Evolutionary conservation across 768 basidiomycete genomes (phyloP), one percentile per base, ranked within the genome.

Genomic region (Russula sp.): DNA sequence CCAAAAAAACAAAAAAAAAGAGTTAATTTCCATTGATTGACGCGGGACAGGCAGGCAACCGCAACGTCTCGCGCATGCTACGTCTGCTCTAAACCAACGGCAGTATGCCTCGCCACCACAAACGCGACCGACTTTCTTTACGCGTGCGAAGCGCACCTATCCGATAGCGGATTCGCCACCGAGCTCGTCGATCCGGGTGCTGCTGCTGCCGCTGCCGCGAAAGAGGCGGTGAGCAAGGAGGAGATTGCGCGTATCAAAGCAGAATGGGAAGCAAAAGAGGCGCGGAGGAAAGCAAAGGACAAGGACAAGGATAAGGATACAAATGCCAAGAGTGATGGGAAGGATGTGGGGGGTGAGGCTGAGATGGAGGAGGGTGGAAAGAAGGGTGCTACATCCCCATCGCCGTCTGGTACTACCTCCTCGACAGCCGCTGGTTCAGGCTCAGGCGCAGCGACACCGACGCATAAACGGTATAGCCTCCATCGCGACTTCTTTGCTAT

Each of bases 71-170:
- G 84, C 73, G 80, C 88, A 20, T 97, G 91, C 71, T 91, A 80
- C 73, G 77, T 89, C 55, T 92, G 94, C 78, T 83, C 81, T 74
- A 86, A 87, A 71, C 89, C 90, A 9, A 92, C 93, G 0, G 84
- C 83, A 22, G 90, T 83, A 14, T 94, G 95, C 34, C 84, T 97
- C 24, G 90, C 93, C 24, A 96, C 93, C 3, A 76, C 88, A 66
- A 85, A 90, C 71, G 86, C 89, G 10, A 78, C 83, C 13, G 95
- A 97, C 75, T 97, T 94, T 73, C 61, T 98, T 36, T 97, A 96
- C 74, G 82, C 85, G 0, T 98, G 95, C 72, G 81, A 84, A 1
- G 74, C 76, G n/a, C 95, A 98, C 76, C 83, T 97, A 61, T 77
- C 79, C 7, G 94, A 98, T 73, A 76, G 78, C 30, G 91, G 85